Conservation (phyloP, 2,329 filamentous ascomycete genomes). For the Botrytis hyacinthi region DNA sequence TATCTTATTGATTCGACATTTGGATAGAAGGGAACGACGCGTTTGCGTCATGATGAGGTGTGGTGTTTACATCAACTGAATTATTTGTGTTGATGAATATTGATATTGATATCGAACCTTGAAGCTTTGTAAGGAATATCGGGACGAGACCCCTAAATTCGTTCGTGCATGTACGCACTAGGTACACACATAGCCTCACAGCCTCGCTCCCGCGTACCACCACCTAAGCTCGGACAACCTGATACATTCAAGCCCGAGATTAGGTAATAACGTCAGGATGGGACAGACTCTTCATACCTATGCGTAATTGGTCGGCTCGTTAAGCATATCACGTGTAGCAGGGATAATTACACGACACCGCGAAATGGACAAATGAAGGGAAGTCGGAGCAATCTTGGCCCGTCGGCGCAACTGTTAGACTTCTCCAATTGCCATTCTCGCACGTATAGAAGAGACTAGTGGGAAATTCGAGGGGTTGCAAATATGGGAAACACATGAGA, state of each 20-base stretch:
- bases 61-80: not conserved
- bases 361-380: not conserved
- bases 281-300: not conserved
- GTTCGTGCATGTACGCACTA: not conserved
- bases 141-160: not conserved
- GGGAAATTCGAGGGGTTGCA: not conserved
- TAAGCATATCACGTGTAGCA: not conserved
- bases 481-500: too few relatives aligned
- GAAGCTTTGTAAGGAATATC: not conserved
- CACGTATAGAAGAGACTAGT: not conserved
- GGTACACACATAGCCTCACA: conserved; percentile 3
- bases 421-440: not conserved
- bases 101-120: not conserved
- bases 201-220: not conserved
- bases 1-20: conserved; percentile 24
- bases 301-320: not conserved
- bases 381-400: not conserved
- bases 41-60: conserved; percentile 14
- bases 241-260: not conserved
- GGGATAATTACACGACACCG: not conserved
- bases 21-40: conserved; percentile 9
- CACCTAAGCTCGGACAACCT: not conserved
- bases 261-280: not conserved
- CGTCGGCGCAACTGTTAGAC: not conserved
- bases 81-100: not conserved